Conservation (phyloP, 208 protist species). For the Naegleria lovaniensis region DNA sequence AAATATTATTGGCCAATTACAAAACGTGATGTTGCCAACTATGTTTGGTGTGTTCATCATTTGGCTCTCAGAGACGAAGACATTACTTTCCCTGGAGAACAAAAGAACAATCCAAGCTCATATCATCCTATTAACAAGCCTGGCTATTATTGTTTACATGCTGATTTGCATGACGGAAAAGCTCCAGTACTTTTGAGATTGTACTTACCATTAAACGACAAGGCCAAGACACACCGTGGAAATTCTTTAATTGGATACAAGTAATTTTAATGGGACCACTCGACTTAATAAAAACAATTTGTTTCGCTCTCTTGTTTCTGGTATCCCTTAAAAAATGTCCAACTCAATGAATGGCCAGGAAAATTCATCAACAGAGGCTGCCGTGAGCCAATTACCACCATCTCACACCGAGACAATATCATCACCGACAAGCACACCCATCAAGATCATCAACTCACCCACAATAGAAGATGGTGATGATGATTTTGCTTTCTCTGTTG, state of each 20-base stretch:
- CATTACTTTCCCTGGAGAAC: neutral
- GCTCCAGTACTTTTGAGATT: neutral
- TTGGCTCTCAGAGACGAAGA: neutral
- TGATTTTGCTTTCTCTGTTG: neutral
- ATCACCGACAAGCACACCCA: too few species aligned
- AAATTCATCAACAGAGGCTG: too few species aligned
- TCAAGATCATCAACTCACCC: too few species aligned
- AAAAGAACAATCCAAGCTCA: neutral
- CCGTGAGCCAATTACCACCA: too few species aligned
- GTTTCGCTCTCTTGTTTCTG: too few species aligned
- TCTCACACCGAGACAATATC: too few species aligned
- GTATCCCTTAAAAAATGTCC: too few species aligned
- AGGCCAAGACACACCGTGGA: neutral
- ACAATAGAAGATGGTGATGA: neutral
- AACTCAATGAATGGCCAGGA: too few species aligned
- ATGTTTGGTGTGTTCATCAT: neutral
- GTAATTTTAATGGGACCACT: neutral
- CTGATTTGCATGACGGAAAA: neutral
- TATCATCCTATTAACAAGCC: neutral
- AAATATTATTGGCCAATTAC: neutral
- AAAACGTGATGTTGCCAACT: neutral
- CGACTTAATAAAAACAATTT: too few species aligned
- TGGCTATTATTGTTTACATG: neutral
- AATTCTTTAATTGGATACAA: neutral
- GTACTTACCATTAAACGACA: neutral